Base-by-base conservation (phyloP, 805 yeast genomes). In the Sporopachydermia lactativora region DNA sequence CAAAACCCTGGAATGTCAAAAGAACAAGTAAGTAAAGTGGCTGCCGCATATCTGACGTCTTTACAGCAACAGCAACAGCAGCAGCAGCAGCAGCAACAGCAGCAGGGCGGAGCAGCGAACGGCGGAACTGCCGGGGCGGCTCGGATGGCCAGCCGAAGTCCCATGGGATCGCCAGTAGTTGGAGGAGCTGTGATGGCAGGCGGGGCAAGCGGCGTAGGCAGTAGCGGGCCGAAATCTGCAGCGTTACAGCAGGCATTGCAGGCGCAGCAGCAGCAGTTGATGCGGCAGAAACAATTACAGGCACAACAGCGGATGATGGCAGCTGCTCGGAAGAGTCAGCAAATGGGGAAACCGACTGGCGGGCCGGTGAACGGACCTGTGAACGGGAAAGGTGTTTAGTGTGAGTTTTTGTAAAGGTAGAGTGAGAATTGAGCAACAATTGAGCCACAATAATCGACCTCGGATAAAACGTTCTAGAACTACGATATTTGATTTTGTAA, bases 11-110 rank as follows among this genome's bases (percentile, higher is more conserved):
- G 65, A 19, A 58, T 75, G 52, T 63, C 74, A 6, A 75, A 75
- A 45, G 78, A 73, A 42, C 80, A 77, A 49, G 81, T 77, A 1
- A 73, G 80, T 2, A 70, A 73, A 43, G 62, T 77, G 42, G 83
- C 84, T 2, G 80, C 80, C 2, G 66, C 75, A 13, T 75, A 76
- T 49, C 54, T 77, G 45, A 76, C 81, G 1, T 71, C 66, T 44
- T 57, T 72, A 28, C 80, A 55, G 37, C 60, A 54, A 38, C 54
- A 51, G 44, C 55, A 46, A 24, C 54, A 43, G 16, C 43, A 36
- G 28, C 47, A 49, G 18, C 49, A 44, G 2, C 44, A 54, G 28
- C 54, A 50, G 17, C 52, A 48, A 18, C 57, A 51, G 35, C 57
- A 52, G 31, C 53, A 50, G 17, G 39, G 4, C 38, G 42, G 36